Conservation (phyloP, 2,329 filamentous ascomycete species). For the Ascosphaera acerosa region DNA sequence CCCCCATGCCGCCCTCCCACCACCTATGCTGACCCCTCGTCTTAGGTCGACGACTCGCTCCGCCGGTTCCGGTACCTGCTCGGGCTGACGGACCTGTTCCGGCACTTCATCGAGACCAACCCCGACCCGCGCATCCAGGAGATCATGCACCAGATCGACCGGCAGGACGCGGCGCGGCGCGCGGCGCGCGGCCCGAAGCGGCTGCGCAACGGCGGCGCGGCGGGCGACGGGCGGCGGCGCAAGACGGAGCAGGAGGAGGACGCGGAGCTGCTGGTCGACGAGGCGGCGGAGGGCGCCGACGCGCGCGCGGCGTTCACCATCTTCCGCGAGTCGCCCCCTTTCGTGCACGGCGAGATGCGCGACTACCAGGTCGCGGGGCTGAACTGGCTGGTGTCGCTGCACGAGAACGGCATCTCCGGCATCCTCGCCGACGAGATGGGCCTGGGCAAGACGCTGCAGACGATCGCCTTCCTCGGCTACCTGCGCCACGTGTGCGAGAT, state of each 20-base stretch:
- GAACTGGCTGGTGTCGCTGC: conserved; percentile 86
- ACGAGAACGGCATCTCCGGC: conserved; percentile 78
- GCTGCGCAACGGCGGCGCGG: conserved; percentile 73
- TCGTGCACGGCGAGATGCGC: conserved; percentile 67
- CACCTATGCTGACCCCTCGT: too few relatives aligned
- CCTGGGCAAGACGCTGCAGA: conserved; percentile 93
- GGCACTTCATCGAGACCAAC: conserved; percentile 96
- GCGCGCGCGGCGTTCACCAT: conserved; percentile 70
- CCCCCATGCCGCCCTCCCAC: too few relatives aligned
- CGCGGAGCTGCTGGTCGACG: conserved; percentile 62
- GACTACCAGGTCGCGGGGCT: conserved; percentile 95
- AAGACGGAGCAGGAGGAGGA: conserved; percentile 96
- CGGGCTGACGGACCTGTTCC: conserved; percentile 86
- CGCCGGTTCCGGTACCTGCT: conserved; percentile 84
- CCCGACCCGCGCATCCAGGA: conserved; percentile 86
- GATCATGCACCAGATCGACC: conserved; percentile 83
- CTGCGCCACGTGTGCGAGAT: conserved; percentile 71
- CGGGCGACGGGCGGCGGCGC: conserved; percentile 48
- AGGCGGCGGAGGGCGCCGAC: conserved; percentile 66
- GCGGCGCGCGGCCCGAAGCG: conserved; percentile 41
- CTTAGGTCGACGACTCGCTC: conserved; percentile 88
- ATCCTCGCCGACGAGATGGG: conserved; percentile 98
- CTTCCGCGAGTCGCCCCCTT: conserved; percentile 75
- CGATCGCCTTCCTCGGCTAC: conserved; percentile 79
- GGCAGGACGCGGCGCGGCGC: conserved; percentile 55